These are phyloP conservation scores for Solanum peruvianum DNA, from an alignment of 257 asterid genomes.

Conservation along the genomic window DNA sequence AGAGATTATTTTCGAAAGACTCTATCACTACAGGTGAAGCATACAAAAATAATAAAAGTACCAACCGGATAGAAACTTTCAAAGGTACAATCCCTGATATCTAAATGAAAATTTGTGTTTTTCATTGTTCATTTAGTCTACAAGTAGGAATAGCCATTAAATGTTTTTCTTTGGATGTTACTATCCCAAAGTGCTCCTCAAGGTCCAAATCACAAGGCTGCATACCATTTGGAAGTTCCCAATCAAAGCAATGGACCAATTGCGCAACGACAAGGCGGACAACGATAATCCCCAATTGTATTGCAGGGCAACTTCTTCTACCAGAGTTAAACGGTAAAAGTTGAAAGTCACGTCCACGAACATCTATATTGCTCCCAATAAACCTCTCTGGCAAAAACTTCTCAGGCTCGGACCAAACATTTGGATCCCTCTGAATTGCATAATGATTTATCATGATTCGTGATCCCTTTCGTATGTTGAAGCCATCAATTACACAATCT, in stretches of 20 bases:
- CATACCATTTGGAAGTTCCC: neutral
- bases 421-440: neutral
- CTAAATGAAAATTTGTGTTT: neutral
- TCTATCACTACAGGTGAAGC: neutral
- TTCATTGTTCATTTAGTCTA: neutral
- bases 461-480: neutral
- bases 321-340: neutral
- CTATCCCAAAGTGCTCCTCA: neutral
- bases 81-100: neutral
- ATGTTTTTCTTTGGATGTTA: neutral
- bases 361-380: neutral
- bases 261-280: neutral
- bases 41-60: neutral
- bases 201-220: neutral
- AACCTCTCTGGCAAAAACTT: neutral
- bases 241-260: neutral
- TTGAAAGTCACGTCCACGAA: neutral
- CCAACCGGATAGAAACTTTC: neutral
- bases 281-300: neutral
- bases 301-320: neutral
- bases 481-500: neutral
- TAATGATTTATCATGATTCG: neutral
- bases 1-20: rapidly evolving
- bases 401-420: neutral
- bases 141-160: neutral